Base-by-base conservation (phyloP, 805 yeast genomes). In the Candida ficus region DNA sequence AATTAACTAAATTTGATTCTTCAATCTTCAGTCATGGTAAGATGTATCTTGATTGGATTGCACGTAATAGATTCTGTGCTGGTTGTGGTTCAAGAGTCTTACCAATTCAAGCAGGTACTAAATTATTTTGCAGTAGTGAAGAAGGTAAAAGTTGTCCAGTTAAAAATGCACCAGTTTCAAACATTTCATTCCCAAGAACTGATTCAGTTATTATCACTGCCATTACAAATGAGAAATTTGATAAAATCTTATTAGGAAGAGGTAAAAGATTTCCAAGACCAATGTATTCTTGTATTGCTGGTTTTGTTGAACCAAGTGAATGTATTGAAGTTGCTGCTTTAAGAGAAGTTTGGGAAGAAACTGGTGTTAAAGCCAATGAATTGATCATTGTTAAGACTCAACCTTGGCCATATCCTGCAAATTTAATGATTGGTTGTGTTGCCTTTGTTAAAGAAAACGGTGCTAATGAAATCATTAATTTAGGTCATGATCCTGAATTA, bases 361-460 rank as follows among this genome's bases (percentile, higher is more conserved):
- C 97, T 5, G 99, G 99, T 7, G 83, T 88, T 27, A 70, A 63
- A 39, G 79, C 78, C 39, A 49, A 62, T 4, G 60, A 71, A 22
- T 83, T 91, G 22, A 62, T 70, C 38, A 71, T 91, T 39, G 63
- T 82, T 18, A 69, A 78, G 52, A 76, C 93, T 11, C 98, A 91
- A 63, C 98, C 99, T 4, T 91, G 99, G 99, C 99, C 99, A 14
- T 91, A 80, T 61, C 98, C 98, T 1, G 89, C 87, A 0, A 88
- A 83, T 58, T 63, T 91, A 52, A 91, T 91, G 98, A 74, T 91
- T 50, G 98, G 98, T 9, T 90, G 97, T 60, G 60, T 89, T 40
- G 96, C 79, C 2, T 62, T 74, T 26, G 93, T 87, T n/a, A 82
- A 82, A 1, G 75, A 78, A 54, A 75, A 83, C 48, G 84, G 83